Conservation (phyloP, 2,329 filamentous ascomycete species). For the Ceratocystis alfenasii region DNA sequence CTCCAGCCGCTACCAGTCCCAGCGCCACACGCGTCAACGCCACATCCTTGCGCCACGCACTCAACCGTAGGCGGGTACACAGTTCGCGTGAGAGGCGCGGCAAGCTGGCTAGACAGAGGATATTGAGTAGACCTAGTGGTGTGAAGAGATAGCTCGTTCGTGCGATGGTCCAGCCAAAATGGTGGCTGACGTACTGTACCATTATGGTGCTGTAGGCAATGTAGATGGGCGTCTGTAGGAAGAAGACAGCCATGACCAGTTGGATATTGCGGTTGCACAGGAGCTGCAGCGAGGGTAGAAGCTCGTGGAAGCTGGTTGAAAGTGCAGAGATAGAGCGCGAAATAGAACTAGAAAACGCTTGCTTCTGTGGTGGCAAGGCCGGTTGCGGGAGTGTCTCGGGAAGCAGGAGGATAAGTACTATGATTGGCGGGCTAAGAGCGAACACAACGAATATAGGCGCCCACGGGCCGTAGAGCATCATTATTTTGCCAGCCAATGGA, state of each 20-base stretch:
- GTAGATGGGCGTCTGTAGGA: constrained; percentile 31
- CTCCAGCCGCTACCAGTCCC: constrained; percentile 28
- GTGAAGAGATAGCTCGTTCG: constrained; percentile 34
- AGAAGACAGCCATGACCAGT: constrained; percentile 32
- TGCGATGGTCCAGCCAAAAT: constrained; percentile 35
- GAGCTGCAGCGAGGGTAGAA: constrained; percentile 29
- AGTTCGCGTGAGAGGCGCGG: constrained; percentile 30
- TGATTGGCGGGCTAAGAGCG: constrained; percentile 28
- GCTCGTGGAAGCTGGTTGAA: constrained; percentile 26
- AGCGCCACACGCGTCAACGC: constrained; percentile 30
- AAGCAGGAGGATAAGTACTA: constrained; percentile 30
- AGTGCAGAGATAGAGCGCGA: background rate
- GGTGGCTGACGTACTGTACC: constrained; percentile 35
- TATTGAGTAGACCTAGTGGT: constrained; percentile 32
- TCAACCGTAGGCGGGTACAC: constrained; percentile 28
- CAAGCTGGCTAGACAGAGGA: constrained; percentile 30
- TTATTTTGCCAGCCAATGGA: constrained; percentile 31
- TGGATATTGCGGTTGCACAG: constrained; percentile 31
- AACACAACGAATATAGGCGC: constrained; percentile 31
- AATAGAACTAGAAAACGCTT: background rate
- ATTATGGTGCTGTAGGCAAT: constrained; percentile 30
- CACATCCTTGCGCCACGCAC: constrained; percentile 32
- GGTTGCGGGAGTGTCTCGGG: constrained; percentile 32
- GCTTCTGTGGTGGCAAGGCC: background rate
- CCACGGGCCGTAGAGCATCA: constrained; percentile 33